Conservation (phyloP, 2,329 filamentous ascomycete species). For the Colletotrichum orchidophilum region DNA sequence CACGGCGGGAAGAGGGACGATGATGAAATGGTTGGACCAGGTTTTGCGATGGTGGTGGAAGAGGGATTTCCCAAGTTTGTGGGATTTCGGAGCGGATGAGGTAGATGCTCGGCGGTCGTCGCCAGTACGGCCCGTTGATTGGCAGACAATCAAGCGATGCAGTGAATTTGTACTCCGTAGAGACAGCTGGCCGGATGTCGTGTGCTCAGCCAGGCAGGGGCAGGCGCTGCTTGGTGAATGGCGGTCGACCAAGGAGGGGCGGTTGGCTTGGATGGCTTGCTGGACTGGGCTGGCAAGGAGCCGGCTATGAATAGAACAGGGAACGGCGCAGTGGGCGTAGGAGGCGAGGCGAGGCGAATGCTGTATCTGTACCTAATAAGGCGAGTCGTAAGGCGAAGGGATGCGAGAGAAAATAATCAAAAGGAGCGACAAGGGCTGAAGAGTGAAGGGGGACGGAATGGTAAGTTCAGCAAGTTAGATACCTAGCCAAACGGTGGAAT, state of each 20-base stretch:
- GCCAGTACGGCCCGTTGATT: not conserved
- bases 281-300: constrained; percentile 17
- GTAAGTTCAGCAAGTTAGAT: not conserved
- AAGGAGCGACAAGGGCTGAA: constrained; percentile 12
- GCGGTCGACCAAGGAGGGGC: constrained; percentile 15
- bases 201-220: constrained; percentile 6
- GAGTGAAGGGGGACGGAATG: not conserved
- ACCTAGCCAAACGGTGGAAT: not conserved
- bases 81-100: not conserved
- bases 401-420: not conserved
- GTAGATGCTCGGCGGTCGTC: not conserved
- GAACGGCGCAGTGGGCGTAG: constrained; percentile 22
- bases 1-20: not conserved
- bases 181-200: not conserved
- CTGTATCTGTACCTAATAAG: not conserved
- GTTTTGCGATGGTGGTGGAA: not conserved
- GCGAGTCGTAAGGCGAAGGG: not conserved
- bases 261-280: constrained; percentile 24
- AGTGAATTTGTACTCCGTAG: not conserved
- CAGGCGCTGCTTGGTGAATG: constrained; percentile 8
- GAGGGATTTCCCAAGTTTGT: not conserved
- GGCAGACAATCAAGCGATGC: not conserved
- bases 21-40: not conserved
- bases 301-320: constrained; percentile 32
- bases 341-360: constrained; percentile 2